A percentile compares a stretch with the other conserved stretches of the same genome.
Conservation (phyloP, 164 flowering plant species). For the Tetrastigma voinierianum region DNA sequence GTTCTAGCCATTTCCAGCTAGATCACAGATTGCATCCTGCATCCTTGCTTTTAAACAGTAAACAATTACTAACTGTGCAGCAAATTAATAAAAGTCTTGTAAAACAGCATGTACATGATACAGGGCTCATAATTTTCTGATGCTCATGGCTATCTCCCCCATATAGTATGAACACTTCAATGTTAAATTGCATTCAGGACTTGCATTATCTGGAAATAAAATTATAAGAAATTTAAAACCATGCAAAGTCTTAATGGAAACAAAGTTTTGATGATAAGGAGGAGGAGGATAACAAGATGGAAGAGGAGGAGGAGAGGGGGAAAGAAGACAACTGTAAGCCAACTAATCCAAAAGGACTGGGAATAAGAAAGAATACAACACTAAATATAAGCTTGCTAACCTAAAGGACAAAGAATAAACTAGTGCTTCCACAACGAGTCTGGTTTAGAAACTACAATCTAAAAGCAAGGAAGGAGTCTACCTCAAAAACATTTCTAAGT, state of each 20-base stretch:
- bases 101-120: not conserved
- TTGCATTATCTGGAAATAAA: conserved; percentile 58
- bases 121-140: conserved; percentile 64
- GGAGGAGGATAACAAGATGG: not conserved
- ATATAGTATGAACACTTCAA: conserved; percentile 72
- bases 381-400: too few relatives aligned
- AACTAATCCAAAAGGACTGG: too few relatives aligned
- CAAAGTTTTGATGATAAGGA: not conserved
- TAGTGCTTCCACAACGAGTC: too few relatives aligned
- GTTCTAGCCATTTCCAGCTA: not conserved
- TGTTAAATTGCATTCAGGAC: conserved; percentile 84
- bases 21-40: not conserved
- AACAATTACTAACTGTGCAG: too few relatives aligned
- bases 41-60: not conserved
- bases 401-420: too few relatives aligned
- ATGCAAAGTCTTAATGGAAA: too few relatives aligned
- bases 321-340: too few relatives aligned
- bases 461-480: too few relatives aligned
- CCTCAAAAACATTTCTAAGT: too few relatives aligned
- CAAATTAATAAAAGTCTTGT: not conserved
- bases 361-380: too few relatives aligned
- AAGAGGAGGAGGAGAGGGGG: too few relatives aligned
- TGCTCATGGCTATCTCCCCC: conserved; percentile 86
- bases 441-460: too few relatives aligned
- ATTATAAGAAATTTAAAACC: conserved; percentile 7